A percentile compares a stretch with the other conserved stretches of the same genome.
Evolutionary conservation across 169 alveolate species (phyloP).

Genomic region (Plasmodium gonderi): DNA sequence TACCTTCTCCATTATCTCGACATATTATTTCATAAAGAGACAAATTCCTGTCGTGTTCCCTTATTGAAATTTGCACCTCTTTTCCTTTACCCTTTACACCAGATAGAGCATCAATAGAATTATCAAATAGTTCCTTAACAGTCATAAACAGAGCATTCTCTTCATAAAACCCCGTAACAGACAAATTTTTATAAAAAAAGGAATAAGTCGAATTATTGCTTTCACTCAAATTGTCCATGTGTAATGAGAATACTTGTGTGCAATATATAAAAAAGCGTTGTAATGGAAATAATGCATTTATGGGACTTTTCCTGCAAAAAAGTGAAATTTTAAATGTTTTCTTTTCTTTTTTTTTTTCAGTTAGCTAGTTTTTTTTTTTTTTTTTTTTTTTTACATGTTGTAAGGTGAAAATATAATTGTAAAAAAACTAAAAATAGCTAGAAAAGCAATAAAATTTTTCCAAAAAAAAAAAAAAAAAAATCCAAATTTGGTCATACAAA

Average conservation of each 20-base stretch:
- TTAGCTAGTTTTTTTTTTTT: not conserved
- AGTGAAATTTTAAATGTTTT: not conserved
- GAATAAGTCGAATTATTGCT: conserved; percentile 61
- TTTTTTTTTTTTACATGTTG: not conserved
- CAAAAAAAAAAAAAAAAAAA: not conserved
- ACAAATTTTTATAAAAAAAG: conserved; percentile 62
- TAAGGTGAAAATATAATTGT: not conserved
- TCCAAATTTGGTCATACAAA: not conserved
- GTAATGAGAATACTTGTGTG: not conserved
- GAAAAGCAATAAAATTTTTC: not conserved
- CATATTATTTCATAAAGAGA: conserved; percentile 66
- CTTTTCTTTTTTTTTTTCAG: not conserved
- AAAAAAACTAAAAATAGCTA: not conserved
- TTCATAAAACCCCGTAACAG: conserved; percentile 75
- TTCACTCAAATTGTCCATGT: conserved; percentile 15
- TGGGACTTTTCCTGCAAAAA: too few species aligned
- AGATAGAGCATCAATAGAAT: conserved; percentile 62
- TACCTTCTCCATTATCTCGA: conserved; percentile 76
- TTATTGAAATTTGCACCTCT: conserved; percentile 40
- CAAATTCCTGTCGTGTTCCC: conserved; percentile 39
- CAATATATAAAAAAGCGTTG: not conserved
- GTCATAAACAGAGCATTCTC: conserved; percentile 76
- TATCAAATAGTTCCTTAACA: conserved; percentile 74
- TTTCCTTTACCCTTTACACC: conserved; percentile 14
- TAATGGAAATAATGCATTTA: not conserved